phyloP scores from a whole-genome alignment of 2,329 filamentous ascomycete genomes.

The Cladosporium austrohemisphaericum region DNA sequence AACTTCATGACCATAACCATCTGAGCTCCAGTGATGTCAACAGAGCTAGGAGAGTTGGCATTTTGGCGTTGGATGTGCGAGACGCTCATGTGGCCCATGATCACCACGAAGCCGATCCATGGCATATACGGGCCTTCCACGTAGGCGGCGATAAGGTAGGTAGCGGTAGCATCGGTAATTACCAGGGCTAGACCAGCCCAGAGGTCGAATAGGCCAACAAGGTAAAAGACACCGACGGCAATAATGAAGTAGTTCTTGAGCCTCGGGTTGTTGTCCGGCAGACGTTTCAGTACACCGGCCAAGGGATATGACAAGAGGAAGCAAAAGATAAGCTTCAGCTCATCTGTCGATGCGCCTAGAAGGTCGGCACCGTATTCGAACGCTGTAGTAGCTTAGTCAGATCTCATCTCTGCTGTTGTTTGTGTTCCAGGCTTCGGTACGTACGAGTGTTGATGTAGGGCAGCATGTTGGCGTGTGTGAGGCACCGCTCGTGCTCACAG shows the following conservation, averaged over 20 bases:
- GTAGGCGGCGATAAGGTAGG: constrained; percentile 79
- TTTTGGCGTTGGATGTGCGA: constrained; percentile 83
- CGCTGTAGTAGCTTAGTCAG: constrained; percentile 41
- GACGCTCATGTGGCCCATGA: constrained; percentile 93
- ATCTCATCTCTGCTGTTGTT: neutral
- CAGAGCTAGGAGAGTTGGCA: constrained; percentile 57
- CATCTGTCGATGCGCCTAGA: constrained; percentile 62
- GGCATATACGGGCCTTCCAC: constrained; percentile 91
- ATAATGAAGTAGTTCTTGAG: constrained; percentile 88
- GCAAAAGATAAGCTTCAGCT: constrained; percentile 83
- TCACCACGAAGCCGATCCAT: constrained; percentile 89
- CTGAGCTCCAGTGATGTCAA: constrained; percentile 91
- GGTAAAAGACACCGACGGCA: constrained; percentile 80
- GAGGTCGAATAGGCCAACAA: constrained; percentile 88
- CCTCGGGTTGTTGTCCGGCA: constrained; percentile 79
- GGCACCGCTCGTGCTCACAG: neutral
- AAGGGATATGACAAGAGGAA: constrained; percentile 92
- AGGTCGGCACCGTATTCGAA: constrained; percentile 57
- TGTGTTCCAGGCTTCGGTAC: constrained; percentile 21
- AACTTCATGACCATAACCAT: constrained; percentile 99
- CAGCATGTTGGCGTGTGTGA: constrained; percentile 47
- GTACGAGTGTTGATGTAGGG: constrained; percentile 61
- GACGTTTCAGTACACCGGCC: constrained; percentile 79
- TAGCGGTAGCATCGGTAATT: constrained; percentile 70
- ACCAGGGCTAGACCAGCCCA: constrained; percentile 82